phyloP scores from a whole-genome alignment of 768 basidiomycete genomes.

The Trichaptum fuscoviolaceum region DNA sequence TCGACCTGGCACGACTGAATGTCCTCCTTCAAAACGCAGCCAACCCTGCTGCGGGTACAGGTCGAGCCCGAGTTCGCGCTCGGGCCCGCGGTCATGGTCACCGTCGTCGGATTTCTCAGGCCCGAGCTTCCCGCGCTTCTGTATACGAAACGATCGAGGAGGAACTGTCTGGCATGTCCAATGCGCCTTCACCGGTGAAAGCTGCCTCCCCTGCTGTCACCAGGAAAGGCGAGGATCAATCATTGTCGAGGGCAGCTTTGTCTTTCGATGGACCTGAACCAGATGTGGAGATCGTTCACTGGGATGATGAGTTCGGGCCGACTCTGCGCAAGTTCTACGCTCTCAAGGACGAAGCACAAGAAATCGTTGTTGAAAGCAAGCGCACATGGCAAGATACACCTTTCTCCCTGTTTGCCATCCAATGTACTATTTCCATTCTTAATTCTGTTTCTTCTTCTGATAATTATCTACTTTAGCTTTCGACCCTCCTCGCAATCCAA shows the following conservation, averaged over 20 bases:
- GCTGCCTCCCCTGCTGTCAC: conserved; percentile 9
- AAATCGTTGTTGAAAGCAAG: conserved; percentile 62
- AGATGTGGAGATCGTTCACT: conserved; percentile 22
- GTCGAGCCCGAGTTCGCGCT: conserved; percentile 38
- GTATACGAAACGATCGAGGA: conserved; percentile 81
- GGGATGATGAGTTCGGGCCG: conserved; percentile 70
- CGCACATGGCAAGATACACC: conserved; percentile 65
- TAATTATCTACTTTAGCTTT: conserved; percentile 44
- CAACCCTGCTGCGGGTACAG: conserved; percentile 40
- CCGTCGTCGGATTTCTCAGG: conserved; percentile 62
- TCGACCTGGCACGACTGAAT: conserved; percentile 63
- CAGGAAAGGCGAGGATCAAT: conserved; percentile 7
- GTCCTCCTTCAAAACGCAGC: conserved; percentile 49
- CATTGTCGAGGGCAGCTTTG: conserved; percentile 4
- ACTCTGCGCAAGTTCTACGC: conserved; percentile 62
- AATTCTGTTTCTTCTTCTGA: conserved; percentile 6
- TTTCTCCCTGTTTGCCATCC: conserved; percentile 65
- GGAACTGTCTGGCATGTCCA: conserved; percentile 39
- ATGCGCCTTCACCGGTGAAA: conserved; percentile 21
- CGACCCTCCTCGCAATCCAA: conserved; percentile 57
- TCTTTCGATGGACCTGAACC: conserved; percentile 6
- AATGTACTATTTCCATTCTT: conserved; percentile 46
- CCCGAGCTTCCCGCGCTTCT: conserved; percentile 57
- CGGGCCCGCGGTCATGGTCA: conserved; percentile 63
- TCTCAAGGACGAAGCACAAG: conserved; percentile 61